Percentiles rank a stretch among this genome's conserved stretches.
These are phyloP conservation scores for Sordariomycetes sp. DNA, from an alignment of 2,329 filamentous ascomycete species.

Conservation along the genomic window DNA sequence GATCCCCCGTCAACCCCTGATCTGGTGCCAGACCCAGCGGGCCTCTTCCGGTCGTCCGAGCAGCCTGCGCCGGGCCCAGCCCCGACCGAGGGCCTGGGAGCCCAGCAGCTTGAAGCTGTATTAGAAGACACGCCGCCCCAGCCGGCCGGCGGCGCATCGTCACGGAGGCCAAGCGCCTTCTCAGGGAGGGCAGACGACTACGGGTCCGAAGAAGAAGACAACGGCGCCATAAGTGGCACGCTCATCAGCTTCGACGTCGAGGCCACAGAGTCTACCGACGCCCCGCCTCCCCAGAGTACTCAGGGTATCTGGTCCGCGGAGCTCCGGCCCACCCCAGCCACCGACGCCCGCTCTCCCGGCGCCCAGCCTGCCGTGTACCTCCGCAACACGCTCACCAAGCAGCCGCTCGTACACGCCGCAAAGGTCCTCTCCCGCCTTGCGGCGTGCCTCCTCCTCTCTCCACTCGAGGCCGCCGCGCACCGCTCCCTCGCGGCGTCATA, in stretches of 20 bases:
- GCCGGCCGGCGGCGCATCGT: background rate
- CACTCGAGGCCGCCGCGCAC: conserved; percentile 31
- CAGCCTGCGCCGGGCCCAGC: background rate
- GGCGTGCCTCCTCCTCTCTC: conserved; percentile 27
- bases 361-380: conserved; percentile 22
- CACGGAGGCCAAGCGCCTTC: conserved; percentile 3
- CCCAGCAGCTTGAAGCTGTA: background rate
- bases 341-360: conserved; percentile 13
- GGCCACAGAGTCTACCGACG: conserved; percentile 36
- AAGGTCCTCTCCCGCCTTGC: conserved; percentile 30
- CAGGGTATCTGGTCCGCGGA: conserved; percentile 45
- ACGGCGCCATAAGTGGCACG: conserved; percentile 39
- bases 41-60: background rate
- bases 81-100: background rate
- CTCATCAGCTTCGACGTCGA: conserved; percentile 50
- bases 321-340: conserved; percentile 32
- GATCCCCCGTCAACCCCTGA: background rate
- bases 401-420: conserved; percentile 34
- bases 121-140: background rate
- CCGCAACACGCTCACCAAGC: conserved; percentile 32
- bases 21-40: background rate
- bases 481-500: conserved; percentile 30
- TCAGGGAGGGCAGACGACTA: conserved; percentile 32
- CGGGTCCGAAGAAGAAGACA: conserved; percentile 41
- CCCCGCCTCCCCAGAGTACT: conserved; percentile 14